Percentiles rank a stretch among this genome's conserved stretches.
Conservation (phyloP, 176 grass and related monocot genomes). For the Carex parvula region DNA sequence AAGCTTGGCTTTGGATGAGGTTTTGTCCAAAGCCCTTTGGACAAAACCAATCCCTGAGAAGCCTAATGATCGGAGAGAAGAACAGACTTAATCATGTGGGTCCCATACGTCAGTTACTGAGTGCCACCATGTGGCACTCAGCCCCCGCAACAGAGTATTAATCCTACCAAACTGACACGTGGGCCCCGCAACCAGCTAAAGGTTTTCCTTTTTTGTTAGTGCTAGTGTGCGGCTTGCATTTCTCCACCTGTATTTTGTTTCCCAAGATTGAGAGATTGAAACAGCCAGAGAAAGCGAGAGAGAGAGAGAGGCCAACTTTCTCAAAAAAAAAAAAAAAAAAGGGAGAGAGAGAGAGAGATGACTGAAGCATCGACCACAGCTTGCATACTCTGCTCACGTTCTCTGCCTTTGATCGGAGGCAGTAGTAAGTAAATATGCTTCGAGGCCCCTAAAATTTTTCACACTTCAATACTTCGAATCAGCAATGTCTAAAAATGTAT, state of each 20-base stretch:
- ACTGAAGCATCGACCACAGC: conserved; percentile 1
- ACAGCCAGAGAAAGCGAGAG: background rate
- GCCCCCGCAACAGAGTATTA: background rate
- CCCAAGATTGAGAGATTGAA: background rate
- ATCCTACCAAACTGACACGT: background rate
- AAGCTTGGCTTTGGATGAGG: too few relatives aligned
- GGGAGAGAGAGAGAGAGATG: background rate
- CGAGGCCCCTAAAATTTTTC: background rate
- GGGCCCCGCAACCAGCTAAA: background rate
- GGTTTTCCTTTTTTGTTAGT: background rate
- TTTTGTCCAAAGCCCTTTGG: too few relatives aligned
- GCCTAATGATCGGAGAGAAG: too few relatives aligned
- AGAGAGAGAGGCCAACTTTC: background rate
- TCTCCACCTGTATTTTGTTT: background rate
- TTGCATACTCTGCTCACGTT: background rate
- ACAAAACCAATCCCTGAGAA: too few relatives aligned
- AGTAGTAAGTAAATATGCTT: background rate
- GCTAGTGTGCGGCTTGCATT: background rate
- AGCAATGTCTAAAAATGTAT: background rate
- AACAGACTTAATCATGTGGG: background rate
- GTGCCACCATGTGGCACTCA: background rate
- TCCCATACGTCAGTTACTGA: background rate
- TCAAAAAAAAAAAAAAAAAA: background rate
- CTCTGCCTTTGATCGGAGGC: conserved; percentile 5
- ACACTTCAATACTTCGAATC: background rate